phyloP scores from a whole-genome alignment of 2,329 filamentous ascomycete species.

The Phoma sp. region DNA sequence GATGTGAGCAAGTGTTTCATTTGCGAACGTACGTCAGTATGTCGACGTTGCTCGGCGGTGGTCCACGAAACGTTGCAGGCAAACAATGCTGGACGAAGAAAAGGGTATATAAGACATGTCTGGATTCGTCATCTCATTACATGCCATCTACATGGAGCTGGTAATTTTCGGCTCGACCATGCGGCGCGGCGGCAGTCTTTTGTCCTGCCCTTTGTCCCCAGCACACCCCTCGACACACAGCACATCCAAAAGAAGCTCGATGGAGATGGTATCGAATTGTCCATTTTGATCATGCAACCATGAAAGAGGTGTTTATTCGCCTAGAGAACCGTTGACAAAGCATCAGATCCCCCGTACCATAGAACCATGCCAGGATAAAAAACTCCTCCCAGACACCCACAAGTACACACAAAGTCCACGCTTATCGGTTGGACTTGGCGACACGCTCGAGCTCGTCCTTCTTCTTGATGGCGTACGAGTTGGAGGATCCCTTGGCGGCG shows the following conservation, averaged over 20 bases:
- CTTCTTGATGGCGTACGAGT: constrained; percentile 99
- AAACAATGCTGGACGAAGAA: neutral
- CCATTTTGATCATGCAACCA: constrained; percentile 50
- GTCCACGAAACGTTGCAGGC: neutral
- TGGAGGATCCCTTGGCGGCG: constrained; percentile 99
- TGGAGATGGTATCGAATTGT: constrained; percentile 39
- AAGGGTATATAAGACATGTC: constrained; percentile 8
- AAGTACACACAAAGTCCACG: constrained; percentile 33
- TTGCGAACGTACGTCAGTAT: too few species aligned
- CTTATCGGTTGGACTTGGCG: constrained; percentile 99
- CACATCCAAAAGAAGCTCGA: constrained; percentile 17
- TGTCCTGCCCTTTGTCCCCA: constrained; percentile 3
- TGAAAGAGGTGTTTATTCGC: constrained; percentile 49
- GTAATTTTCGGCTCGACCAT: constrained; percentile 6
- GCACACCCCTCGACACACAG: constrained; percentile 19
- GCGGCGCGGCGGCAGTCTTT: constrained; percentile 3
- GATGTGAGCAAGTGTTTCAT: too few species aligned
- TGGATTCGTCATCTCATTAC: constrained; percentile 18
- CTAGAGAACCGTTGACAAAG: constrained; percentile 46
- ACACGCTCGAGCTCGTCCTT: constrained; percentile 99
- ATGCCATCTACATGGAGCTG: constrained; percentile 14
- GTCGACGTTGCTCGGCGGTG: too few species aligned
- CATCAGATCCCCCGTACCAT: constrained; percentile 44
- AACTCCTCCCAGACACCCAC: constrained; percentile 46
- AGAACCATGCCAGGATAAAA: constrained; percentile 41